Conservation (phyloP, 169 alveolate genomes). For the Plasmodium ovale region DNA sequence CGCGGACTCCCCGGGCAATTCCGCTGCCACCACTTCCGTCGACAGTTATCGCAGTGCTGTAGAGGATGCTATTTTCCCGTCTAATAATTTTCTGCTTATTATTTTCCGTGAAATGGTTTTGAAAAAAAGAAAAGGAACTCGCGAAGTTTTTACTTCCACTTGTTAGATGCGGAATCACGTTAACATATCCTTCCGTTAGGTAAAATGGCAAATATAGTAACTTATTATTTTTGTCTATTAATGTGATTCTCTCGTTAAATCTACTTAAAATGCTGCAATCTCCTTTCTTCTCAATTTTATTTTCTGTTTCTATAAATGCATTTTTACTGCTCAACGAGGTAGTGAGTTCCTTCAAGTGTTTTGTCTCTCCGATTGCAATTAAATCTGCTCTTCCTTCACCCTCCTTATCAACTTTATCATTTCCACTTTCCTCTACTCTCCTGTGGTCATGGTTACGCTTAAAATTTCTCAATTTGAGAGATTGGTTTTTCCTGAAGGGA, state of each 20-base stretch:
- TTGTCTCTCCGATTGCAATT: too few species aligned
- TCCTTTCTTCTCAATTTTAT: not conserved
- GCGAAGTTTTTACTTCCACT: constrained; percentile 1
- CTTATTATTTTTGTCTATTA: constrained; percentile 69
- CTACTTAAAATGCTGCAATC: constrained; percentile 9
- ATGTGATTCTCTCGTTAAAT: constrained; percentile 21
- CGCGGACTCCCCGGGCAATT: not conserved
- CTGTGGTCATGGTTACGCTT: not conserved
- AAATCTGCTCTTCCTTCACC: not conserved
- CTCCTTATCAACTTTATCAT: not conserved
- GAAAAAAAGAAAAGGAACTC: constrained; percentile 53
- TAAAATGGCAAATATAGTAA: constrained; percentile 51
- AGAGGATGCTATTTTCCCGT: constrained; percentile 50
- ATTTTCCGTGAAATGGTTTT: constrained; percentile 45
- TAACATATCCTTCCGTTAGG: constrained; percentile 26
- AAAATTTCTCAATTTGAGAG: not conserved
- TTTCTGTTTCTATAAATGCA: not conserved
- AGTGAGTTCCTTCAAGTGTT: too few species aligned
- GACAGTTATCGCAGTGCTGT: constrained; percentile 19
- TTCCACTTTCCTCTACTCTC: not conserved
- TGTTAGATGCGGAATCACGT: constrained; percentile 4
- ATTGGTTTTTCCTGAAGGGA: not conserved
- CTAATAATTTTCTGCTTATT: constrained; percentile 21
- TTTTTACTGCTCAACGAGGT: not conserved
- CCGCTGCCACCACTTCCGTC: not conserved